Base-by-base conservation (phyloP, 2,329 filamentous ascomycete species). In the Zymoseptoria brevis region DNA sequence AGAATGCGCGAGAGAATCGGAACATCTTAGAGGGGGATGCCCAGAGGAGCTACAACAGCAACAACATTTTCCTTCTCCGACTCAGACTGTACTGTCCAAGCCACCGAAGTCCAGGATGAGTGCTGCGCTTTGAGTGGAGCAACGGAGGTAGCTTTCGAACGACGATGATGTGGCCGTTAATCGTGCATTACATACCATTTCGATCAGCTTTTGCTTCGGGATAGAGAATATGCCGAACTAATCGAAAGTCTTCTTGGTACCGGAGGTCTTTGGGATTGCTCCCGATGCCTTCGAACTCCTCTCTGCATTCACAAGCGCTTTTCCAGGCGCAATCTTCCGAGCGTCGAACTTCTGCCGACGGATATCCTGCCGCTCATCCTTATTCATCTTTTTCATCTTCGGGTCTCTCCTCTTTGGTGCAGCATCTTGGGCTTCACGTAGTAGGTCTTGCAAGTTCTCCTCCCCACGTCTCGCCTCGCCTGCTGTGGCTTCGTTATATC, bases 161-260 rank as follows among this genome's bases (percentile, higher is more conserved):
- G 26, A 29, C 8, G 26, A 45, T n/a, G 35, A n/a, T 13, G 35
- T 16, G 35, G 22, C 13, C 7, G 45, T 13, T 56, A 22, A 60
- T 19, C 11, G n/a, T 22, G 19, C 19, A 49, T 21, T 50, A 26
- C 35, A 45, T 45, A 16, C 35, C 13, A n/a, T 45, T 2, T 45
- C 35, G 13, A 45, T 45, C 11, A n/a, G 26, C 26, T 29, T 29
- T 29, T 72, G 35, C 35, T 45, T 41, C 16, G 9, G 35, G 7
- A 45, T n/a, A 13, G 16, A 45, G 35, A n/a, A 51, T 51, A 6
- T 13, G 16, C 19, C 50, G 11, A 19, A 26, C 22, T 79, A 88
- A 69, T 92, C 89, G 75, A 96, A 95, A 0, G 85, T 89, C 59
- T 84, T 84, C 79, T 94, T 96, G 75, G 86, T 90, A 58, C 92